Base-by-base conservation (phyloP, 805 yeast genomes). In the Torulaspora delbrueckii region DNA sequence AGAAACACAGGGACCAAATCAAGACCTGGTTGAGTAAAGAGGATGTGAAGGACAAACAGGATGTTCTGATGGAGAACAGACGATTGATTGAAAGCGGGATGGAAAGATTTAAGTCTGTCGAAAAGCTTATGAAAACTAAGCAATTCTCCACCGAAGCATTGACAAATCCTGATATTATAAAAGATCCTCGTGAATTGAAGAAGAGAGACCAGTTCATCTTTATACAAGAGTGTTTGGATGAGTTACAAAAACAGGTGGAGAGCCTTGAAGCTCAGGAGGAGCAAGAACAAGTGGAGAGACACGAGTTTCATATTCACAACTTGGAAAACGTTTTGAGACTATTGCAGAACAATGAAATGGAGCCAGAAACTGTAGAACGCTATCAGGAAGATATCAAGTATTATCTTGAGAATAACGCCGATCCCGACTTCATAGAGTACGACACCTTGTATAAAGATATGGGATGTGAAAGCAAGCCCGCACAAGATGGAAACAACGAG, bases 91-190 rank as follows among this genome's bases (percentile, higher is more conserved):
- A 79, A 58, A 71, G 71, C 52, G 93, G 93, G 50, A 91, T 91
- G 99, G 99, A 91, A 67, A 78, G 89, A 57, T 93, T 91, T 70
- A 93, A 93, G 65, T 91, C 88, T 45, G 87, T 91, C 56, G 99
- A 91, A 67, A 87, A 89, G 68, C 80, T 84, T 52, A 84, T 87
- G 78, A 91, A 91, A 69, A 88, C 95, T 31, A 91, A 91, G 66
- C 96, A 96, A 42, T 91, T 86, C 63, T 82, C 93, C 26, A 88
- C 87, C 60, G 98, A 93, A 66, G 97, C 97, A 0, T 73, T 91
- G 52, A 87, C 85, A 41, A 79, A 80, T 62, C 80, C 82, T 50
- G 75, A 75, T 47, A 71, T 78, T 49, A 72, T 81, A 40, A 61
- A 60, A 36, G 93, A 86, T 62, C 93, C 95, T 8, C 83, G 80